Percentiles rank a stretch among this genome's conserved stretches.
Conservation (phyloP, 257 asterid genomes). For the Rhazya stricta region DNA sequence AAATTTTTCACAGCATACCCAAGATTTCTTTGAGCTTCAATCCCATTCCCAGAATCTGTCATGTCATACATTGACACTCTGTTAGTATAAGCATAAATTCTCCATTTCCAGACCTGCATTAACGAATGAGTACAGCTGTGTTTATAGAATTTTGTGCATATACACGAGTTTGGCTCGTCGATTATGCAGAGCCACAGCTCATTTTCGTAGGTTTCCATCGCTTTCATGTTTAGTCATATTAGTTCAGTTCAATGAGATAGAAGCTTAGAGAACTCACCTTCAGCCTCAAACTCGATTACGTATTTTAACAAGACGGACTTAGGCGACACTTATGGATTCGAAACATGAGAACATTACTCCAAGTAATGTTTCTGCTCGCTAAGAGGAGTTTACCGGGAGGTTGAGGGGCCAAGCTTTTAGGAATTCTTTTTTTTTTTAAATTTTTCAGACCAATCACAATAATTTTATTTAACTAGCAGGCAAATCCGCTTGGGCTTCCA, state of each 20-base stretch:
- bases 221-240: not conserved
- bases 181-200: too few relatives aligned
- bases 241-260: too few relatives aligned
- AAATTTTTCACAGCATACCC: conserved; percentile 69
- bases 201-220: not conserved
- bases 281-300: conserved; percentile 65
- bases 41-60: conserved; percentile 56
- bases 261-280: conserved; percentile 38
- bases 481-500: too few relatives aligned
- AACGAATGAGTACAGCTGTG: not conserved
- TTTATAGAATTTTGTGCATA: too few relatives aligned
- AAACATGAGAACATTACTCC: not conserved
- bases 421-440: too few relatives aligned
- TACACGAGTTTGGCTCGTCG: too few relatives aligned
- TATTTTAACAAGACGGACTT: not conserved
- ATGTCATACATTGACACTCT: conserved; percentile 14
- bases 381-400: too few relatives aligned
- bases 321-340: not conserved
- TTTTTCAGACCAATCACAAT: too few relatives aligned
- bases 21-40: conserved; percentile 63
- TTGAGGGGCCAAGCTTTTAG: too few relatives aligned
- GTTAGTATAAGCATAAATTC: not conserved
- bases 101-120: not conserved
- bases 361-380: too few relatives aligned
- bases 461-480: too few relatives aligned